phyloP scores from a whole-genome alignment of 2,329 filamentous ascomycete genomes.

The Sporothrix luriei region DNA sequence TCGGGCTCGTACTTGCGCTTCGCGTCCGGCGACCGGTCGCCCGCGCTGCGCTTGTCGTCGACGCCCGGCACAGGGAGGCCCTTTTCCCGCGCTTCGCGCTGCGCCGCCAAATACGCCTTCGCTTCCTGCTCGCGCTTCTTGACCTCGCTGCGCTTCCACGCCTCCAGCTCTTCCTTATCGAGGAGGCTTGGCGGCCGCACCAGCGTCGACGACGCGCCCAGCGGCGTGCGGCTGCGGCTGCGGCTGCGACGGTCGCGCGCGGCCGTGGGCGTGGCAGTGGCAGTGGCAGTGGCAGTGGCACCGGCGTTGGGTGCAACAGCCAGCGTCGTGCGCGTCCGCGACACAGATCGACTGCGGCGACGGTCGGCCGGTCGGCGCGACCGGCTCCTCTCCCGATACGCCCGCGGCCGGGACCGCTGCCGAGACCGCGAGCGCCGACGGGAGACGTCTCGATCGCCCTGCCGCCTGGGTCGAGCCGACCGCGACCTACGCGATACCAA shows the following conservation, averaged over 20 bases:
- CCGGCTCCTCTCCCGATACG: conserved; percentile 29
- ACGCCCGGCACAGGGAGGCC: conserved; percentile 61
- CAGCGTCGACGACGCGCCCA: conserved; percentile 28
- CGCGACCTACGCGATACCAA: not conserved
- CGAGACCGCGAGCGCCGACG: conserved; percentile 28
- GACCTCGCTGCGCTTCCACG: conserved; percentile 64
- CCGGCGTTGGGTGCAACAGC: conserved; percentile 27
- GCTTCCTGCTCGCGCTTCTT: conserved; percentile 65
- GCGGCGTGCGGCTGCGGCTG: conserved; percentile 48
- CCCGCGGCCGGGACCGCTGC: conserved; percentile 12
- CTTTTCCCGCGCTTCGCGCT: conserved; percentile 62
- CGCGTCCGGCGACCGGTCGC: conserved; percentile 50
- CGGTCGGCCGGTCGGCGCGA: conserved; percentile 26
- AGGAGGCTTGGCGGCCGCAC: conserved; percentile 47
- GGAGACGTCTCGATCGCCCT: conserved; percentile 10
- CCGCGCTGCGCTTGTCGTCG: conserved; percentile 50
- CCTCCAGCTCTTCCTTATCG: conserved; percentile 55
- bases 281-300: not conserved
- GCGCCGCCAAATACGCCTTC: conserved; percentile 64
- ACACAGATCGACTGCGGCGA: conserved; percentile 39
- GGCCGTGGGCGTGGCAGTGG: not conserved
- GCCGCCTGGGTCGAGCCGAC: conserved; percentile 24
- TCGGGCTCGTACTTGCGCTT: conserved; percentile 47
- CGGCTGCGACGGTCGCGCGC: conserved; percentile 39
- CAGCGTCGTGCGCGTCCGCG: conserved; percentile 38